Conservation (phyloP, 31 red algal genomes). For the Asparagopsis taxiformis region DNA sequence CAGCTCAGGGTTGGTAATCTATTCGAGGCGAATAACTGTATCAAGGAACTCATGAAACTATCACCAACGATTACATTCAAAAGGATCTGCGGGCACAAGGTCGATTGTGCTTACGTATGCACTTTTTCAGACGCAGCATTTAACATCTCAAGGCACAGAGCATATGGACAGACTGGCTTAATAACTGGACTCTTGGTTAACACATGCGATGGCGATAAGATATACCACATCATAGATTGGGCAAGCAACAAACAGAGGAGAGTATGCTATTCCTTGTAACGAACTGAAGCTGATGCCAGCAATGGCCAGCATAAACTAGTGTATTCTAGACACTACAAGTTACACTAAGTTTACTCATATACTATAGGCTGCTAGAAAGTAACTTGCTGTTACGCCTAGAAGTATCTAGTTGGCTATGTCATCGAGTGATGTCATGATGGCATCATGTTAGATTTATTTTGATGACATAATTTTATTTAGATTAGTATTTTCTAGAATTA, state of each 20-base stretch:
- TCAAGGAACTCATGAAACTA: background rate
- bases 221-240: background rate
- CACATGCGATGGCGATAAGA: background rate
- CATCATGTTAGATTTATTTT: no score
- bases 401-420: no score
- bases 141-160: background rate
- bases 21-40: background rate
- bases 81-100: no score
- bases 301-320: background rate
- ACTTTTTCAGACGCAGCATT: background rate
- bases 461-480: no score
- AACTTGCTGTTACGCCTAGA: no score
- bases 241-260: background rate
- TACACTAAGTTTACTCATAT: no score
- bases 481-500: no score
- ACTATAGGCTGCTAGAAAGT: no score
- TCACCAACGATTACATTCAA: background rate
- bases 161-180: background rate
- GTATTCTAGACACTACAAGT: no score
- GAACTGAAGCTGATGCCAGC: background rate
- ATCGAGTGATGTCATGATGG: no score
- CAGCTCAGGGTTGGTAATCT: background rate
- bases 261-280: background rate
- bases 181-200: background rate
- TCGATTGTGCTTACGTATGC: no score